Evolutionary conservation across 495 filamentous ascomycete species (phyloP), one percentile per base, ranked within the genome.

Genomic region (Aspergillus sparsus): DNA sequence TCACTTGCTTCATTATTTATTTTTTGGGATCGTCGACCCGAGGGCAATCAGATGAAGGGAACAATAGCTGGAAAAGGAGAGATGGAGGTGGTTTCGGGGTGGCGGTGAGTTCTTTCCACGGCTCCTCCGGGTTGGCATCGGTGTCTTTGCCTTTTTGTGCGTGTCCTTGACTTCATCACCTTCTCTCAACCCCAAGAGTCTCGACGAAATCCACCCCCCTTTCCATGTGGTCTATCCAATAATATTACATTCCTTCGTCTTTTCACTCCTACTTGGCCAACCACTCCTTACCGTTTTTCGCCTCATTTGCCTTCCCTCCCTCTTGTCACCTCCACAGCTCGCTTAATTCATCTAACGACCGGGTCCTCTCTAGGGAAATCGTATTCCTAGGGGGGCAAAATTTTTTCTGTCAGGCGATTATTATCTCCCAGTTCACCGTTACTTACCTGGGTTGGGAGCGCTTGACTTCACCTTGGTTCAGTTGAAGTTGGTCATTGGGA

Each of bases 151-250:
- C 39, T 42, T 53, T 44, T 15, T 37, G 11, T 49, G 31, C 45
- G 13, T 58, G 35, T 47, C 50, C 41, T 60, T 65, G 65, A 68
- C 61, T 62, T 70, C 62, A 70, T 61, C 62, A 63, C 55, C 56
- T 54, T 52, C 12, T 15, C 37, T 31, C 49, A 16, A 11, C 49
- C 63, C 49, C 44, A 47, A 47, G 39, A 13, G 7, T 42, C 39
- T 21, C n/a, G 16, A 18, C 27, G 44, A 16, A 21, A 36, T 35
- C 54, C 50, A 34, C 49, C 32, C 49, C 16, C 21, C 3, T 27
- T 51, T 52, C 33, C 46, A n/a, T 57, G 4, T 15, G 56, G 34
- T 55, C 39, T 16, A 16, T 16, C 57, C 49, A 53, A n/a, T 47
- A 35, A 13, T 39, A 37, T 49, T 52, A 53, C 36, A 35, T 50